Evolutionary conservation across 257 asterid species (phyloP), one percentile per base, ranked within the genome.

Genomic region (Knoxia roxburghii): DNA sequence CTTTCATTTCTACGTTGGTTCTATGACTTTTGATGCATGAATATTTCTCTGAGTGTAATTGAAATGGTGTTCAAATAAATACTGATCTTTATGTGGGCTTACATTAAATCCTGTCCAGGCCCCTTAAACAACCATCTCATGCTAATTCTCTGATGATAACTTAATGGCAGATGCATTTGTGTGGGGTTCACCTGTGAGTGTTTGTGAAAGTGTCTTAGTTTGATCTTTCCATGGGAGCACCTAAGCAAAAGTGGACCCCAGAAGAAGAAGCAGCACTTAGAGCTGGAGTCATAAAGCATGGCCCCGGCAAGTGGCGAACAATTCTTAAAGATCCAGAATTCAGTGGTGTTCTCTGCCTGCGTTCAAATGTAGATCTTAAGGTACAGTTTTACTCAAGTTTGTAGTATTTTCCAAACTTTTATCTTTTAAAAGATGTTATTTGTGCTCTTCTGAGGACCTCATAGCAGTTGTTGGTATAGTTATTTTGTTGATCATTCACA

Each of bases 241-340:
- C 98, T 43, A 92, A 92, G 84, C 98, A 92, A 63, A 92, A 92
- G 76, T 92, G 98, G 98, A 89, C 97, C 75, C 83, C 96, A 26
- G 98, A 89, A 76, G 98, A 92, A 81, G 98, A 92, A 81, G 95
- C 93, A 32, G 98, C 98, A 68, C 98, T 92, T 59, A 92, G 86
- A 86, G 96, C 96, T 70, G 98, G 98, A 70, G 89, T 92, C 59
- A 85, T 85, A 63, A 92, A 92, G 81, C 98, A 92, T 72, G 98
- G 98, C 37, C 85, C 94, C 29, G 98, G 98, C 61, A 92, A 89
- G 81, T 92, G 98, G 98, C 95, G 98, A 29, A 87, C 97, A 21
- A 92, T 92, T 73, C 93, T 92, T 40, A 92, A 86, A 82, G 98
- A 92, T 69, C 97, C 97, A 52, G 95, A 89, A 58, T 92, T 82